A percentile compares a stretch with the other conserved stretches of the same genome.
phyloP scores from a whole-genome alignment of 2,329 filamentous ascomycete species.

The Hypomyces rosellus region DNA sequence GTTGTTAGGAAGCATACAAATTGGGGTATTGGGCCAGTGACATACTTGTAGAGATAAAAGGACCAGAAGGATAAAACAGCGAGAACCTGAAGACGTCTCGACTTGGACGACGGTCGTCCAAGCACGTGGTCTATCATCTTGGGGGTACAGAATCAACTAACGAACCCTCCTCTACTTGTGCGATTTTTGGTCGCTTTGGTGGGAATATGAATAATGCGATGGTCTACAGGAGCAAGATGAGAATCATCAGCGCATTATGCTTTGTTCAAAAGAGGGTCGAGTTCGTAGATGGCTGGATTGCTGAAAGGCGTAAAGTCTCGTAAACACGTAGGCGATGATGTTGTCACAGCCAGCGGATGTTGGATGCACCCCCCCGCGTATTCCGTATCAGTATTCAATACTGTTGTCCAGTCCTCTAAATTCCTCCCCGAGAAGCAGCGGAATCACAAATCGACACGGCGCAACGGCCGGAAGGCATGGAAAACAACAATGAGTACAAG shows the following conservation, averaged over 20 bases:
- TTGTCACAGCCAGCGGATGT: too few relatives aligned
- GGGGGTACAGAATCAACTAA: neutral
- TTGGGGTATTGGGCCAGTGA: conserved; percentile 12
- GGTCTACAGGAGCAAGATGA: neutral
- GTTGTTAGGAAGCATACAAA: neutral
- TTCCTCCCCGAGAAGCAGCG: neutral
- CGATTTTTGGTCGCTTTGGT: neutral
- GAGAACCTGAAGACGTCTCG: conserved; percentile 86
- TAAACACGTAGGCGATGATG: too few relatives aligned
- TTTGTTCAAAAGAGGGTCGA: neutral
- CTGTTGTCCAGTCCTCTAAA: too few relatives aligned
- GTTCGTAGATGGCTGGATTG: neutral
- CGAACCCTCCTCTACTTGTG: neutral
- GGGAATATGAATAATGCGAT: neutral
- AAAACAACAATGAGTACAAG: neutral
- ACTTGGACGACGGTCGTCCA: conserved; percentile 83
- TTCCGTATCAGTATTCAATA: too few relatives aligned
- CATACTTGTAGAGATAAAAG: conserved; percentile 68
- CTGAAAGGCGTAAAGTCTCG: too few relatives aligned
- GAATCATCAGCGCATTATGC: neutral
- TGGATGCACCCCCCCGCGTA: too few relatives aligned
- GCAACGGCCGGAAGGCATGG: conserved; percentile 3
- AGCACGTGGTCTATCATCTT: conserved; percentile 79
- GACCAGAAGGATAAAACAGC: conserved; percentile 90
- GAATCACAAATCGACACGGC: neutral